Evolutionary conservation across 2,329 filamentous ascomycete genomes (phyloP).

Genomic region (Penicillium sp.): DNA sequence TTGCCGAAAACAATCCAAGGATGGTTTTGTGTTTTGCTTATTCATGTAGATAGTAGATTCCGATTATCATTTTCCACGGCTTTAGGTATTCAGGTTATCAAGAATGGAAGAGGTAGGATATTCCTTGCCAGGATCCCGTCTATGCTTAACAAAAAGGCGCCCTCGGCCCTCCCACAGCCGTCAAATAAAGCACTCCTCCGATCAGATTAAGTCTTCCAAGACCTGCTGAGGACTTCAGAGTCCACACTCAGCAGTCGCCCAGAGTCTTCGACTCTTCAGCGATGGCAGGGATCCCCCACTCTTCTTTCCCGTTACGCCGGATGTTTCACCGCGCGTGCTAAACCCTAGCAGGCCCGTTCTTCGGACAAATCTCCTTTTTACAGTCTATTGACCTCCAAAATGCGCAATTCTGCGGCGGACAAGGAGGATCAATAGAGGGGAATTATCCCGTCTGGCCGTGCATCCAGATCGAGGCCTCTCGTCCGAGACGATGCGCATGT

Average conservation of each 20-base stretch:
- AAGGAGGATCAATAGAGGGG: neutral
- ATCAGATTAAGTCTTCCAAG: neutral
- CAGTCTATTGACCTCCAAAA: neutral
- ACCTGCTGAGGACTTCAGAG: neutral
- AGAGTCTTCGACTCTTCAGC: neutral
- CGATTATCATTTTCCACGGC: no score
- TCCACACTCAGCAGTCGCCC: neutral
- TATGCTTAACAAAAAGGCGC: neutral
- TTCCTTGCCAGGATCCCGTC: neutral
- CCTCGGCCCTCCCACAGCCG: neutral
- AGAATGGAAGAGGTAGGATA: no score
- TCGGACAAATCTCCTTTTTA: conserved; percentile 1
- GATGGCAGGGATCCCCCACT: conserved; percentile 10
- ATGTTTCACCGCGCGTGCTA: conserved; percentile 12
- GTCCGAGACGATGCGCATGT: neutral
- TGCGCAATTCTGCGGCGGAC: conserved; percentile 1
- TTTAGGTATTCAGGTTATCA: no score
- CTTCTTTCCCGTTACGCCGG: conserved; percentile 1
- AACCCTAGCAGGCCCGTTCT: neutral
- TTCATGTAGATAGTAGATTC: no score
- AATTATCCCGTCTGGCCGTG: conserved; percentile 1
- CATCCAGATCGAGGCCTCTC: neutral
- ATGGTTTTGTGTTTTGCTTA: no score
- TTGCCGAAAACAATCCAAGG: neutral
- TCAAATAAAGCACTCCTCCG: neutral